These are phyloP conservation scores for Penicillium sp. DNA, from an alignment of 2,329 filamentous ascomycete species.

Conservation along the genomic window DNA sequence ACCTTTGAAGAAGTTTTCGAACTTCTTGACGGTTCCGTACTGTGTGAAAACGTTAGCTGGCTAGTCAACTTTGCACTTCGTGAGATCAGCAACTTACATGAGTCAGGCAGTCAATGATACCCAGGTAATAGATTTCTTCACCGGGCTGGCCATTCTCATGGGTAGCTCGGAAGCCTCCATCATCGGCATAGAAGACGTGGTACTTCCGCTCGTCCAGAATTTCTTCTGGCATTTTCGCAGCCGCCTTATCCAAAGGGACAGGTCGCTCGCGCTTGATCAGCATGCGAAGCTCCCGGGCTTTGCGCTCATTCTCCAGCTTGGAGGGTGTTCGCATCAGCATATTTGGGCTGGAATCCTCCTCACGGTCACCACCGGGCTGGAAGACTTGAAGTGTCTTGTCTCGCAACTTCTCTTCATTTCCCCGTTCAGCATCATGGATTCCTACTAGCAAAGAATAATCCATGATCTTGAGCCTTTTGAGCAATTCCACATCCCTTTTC, in stretches of 20 bases:
- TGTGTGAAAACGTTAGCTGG: conserved; percentile 39
- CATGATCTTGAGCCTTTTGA: conserved; percentile 94
- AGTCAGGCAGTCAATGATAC: conserved; percentile 96
- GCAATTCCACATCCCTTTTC: conserved; percentile 77
- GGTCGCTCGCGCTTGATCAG: conserved; percentile 92
- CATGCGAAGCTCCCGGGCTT: conserved; percentile 85
- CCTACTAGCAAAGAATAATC: conserved; percentile 95
- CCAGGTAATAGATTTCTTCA: conserved; percentile 95
- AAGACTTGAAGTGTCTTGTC: conserved; percentile 92
- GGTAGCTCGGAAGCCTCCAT: conserved; percentile 89
- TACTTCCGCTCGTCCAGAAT: conserved; percentile 73
- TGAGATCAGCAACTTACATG: conserved; percentile 65
- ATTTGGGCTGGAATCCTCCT: conserved; percentile 62
- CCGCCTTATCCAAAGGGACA: conserved; percentile 82
- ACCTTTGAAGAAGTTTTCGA: conserved; percentile 97
- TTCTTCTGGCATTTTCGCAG: conserved; percentile 86
- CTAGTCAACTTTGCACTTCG: not conserved
- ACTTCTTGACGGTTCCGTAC: conserved; percentile 93
- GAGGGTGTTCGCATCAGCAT: conserved; percentile 86
- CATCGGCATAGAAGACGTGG: conserved; percentile 88
- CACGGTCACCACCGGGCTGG: conserved; percentile 75
- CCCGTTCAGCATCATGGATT: conserved; percentile 85
- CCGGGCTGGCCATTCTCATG: conserved; percentile 83
- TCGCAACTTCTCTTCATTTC: conserved; percentile 91
- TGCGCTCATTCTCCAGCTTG: conserved; percentile 86